phyloP scores from a whole-genome alignment of 257 asterid species.

The Jaltomata sinuosa region DNA sequence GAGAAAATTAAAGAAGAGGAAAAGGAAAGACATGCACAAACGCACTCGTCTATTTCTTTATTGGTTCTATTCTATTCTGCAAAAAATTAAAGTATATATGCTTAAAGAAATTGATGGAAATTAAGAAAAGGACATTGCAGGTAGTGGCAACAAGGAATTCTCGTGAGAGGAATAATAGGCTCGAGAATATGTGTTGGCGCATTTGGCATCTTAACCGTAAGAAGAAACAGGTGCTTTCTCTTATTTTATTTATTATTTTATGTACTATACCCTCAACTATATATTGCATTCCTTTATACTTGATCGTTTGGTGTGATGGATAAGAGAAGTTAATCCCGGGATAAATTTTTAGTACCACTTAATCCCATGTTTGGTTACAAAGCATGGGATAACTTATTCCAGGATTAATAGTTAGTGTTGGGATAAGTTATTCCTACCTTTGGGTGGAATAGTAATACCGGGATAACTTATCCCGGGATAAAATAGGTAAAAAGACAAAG shows the following conservation, averaged over 20 bases:
- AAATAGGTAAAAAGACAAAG: too few relatives aligned
- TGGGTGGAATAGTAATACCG: too few relatives aligned
- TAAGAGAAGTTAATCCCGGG: too few relatives aligned
- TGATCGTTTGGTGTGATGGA: too few relatives aligned
- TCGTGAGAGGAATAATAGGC: constrained; percentile 49
- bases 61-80: background rate
- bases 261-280: background rate
- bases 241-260: background rate
- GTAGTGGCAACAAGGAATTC: constrained; percentile 59
- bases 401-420: too few relatives aligned
- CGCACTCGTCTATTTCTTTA: background rate
- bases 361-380: too few relatives aligned
- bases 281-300: background rate
- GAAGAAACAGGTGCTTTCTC: constrained; percentile 47
- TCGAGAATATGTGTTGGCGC: constrained; percentile 78
- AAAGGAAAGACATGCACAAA: background rate
- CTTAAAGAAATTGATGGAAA: background rate
- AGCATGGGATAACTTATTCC: too few relatives aligned
- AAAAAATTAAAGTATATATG: background rate
- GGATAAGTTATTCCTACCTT: too few relatives aligned
- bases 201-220: constrained; percentile 72
- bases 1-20: background rate
- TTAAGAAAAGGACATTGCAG: constrained; percentile 15
- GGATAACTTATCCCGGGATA: too few relatives aligned
- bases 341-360: too few relatives aligned